Percentiles rank a stretch among this genome's conserved stretches.
phyloP scores from a whole-genome alignment of 345 rosid species.

The Noccaea bulbosa region DNA sequence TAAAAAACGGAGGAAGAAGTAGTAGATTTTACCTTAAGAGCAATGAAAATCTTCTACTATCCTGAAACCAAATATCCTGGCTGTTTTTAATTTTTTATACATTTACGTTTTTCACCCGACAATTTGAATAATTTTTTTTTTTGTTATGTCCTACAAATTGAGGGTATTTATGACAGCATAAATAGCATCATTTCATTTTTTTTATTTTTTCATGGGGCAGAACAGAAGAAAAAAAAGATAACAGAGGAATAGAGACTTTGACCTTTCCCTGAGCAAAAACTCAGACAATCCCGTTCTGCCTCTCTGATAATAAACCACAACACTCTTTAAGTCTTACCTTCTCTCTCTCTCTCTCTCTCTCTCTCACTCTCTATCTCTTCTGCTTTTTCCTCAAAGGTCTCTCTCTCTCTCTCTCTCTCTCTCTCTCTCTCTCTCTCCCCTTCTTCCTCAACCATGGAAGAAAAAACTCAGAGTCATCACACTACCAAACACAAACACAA shows the following conservation, averaged over 20 bases:
- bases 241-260: slow-evolving; percentile 38
- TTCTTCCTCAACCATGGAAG: slow-evolving; percentile 61
- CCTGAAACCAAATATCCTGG: no score
- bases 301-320: slow-evolving; percentile 38
- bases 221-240: slow-evolving; percentile 2
- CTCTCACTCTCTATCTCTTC: slow-evolving; percentile 4
- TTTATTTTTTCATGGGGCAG: neutral
- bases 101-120: no score
- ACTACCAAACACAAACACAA: slow-evolving; percentile 22
- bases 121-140: neutral
- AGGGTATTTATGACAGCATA: slow-evolving; percentile 38
- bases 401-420: neutral
- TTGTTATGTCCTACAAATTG: neutral
- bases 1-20: no score
- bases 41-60: no score
- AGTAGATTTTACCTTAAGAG: no score
- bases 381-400: slow-evolving; percentile 21
- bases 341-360: slow-evolving; percentile 9
- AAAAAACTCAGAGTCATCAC: slow-evolving; percentile 43
- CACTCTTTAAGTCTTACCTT: slow-evolving; percentile 34
- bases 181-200: slow-evolving; percentile 22
- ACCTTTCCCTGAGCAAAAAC: slow-evolving; percentile 46
- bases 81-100: neutral
- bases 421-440: neutral
- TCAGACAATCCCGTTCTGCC: slow-evolving; percentile 43